Conservation (phyloP, 2,329 filamentous ascomycete species). For the Exophiala sp. region DNA sequence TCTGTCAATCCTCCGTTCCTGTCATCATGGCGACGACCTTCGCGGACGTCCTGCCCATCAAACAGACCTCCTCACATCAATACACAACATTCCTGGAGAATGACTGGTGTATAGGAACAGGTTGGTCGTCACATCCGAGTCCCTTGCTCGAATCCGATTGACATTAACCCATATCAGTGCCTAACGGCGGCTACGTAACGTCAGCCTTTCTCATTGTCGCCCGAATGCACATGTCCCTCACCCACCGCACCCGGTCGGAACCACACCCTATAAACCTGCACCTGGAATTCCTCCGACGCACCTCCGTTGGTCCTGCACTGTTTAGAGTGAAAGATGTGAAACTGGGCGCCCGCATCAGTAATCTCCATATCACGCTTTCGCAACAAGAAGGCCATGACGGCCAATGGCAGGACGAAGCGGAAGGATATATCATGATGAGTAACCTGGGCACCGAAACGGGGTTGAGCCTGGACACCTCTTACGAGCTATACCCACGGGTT, state of each 20-base stretch:
- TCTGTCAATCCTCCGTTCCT: too few species aligned
- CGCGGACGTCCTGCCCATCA: slow-evolving; percentile 26
- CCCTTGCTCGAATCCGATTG: too few species aligned
- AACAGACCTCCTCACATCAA: slow-evolving; percentile 45
- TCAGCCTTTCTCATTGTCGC: slow-evolving; percentile 57
- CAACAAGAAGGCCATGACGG: slow-evolving; percentile 31
- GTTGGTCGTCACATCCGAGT: too few species aligned
- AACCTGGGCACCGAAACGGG: slow-evolving; percentile 57
- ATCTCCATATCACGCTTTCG: slow-evolving; percentile 56
- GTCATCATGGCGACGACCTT: slow-evolving; percentile 22
- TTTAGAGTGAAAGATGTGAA: slow-evolving; percentile 59
- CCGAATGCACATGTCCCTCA: slow-evolving; percentile 51
- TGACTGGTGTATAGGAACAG: slow-evolving; percentile 61
- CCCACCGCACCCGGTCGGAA: slow-evolving; percentile 44
- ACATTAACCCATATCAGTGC: slow-evolving; percentile 45
- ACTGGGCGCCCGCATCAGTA: slow-evolving; percentile 57
- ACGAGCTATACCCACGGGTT: slow-evolving; percentile 42
- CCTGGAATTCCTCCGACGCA: slow-evolving; percentile 60
- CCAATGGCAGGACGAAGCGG: slow-evolving; percentile 44
- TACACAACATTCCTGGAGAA: slow-evolving; percentile 52
- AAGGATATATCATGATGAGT: slow-evolving; percentile 59
- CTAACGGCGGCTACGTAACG: slow-evolving; percentile 65
- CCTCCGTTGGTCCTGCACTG: slow-evolving; percentile 50
- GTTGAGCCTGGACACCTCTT: slow-evolving; percentile 51
- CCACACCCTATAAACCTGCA: slow-evolving; percentile 60